phyloP scores from a whole-genome alignment of 2,329 filamentous ascomycete genomes.

The Hypoxylon sp. region DNA sequence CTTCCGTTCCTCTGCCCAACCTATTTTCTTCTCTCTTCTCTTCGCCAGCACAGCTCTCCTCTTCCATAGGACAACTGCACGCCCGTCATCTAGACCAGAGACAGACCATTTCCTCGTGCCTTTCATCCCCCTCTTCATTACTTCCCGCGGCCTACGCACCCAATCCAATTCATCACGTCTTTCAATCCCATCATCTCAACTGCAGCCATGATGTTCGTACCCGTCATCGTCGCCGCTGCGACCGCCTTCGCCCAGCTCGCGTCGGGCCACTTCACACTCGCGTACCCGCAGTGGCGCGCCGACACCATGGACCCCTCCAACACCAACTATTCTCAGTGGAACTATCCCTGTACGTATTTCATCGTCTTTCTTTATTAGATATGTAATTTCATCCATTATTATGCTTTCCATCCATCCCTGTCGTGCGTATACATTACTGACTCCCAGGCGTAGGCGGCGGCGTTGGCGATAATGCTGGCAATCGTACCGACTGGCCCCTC shows the following conservation, averaged over 20 bases:
- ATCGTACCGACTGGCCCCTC: conserved; percentile 63
- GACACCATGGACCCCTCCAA: conserved; percentile 54
- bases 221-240: conserved; percentile 36
- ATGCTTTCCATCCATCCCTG: not conserved
- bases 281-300: conserved; percentile 58
- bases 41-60: too few relatives aligned
- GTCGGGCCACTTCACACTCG: conserved; percentile 58
- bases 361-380: not conserved
- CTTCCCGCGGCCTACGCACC: not conserved
- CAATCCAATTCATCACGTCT: not conserved
- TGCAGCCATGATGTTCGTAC: conserved; percentile 32
- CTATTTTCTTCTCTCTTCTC: not conserved
- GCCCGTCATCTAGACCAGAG: not conserved
- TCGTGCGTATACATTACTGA: conserved; percentile 1
- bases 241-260: conserved; percentile 48
- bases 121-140: not conserved
- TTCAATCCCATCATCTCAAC: not conserved
- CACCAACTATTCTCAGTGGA: conserved; percentile 56
- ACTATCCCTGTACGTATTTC: conserved; percentile 56
- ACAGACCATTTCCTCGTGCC: not conserved
- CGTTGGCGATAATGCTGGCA: conserved; percentile 53
- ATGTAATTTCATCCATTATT: not conserved
- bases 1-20: not conserved
- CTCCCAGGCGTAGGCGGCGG: conserved; percentile 52
- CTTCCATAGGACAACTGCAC: not conserved